Conservation (phyloP, 208 protist genomes). For the Trypanosoma cruzi region DNA sequence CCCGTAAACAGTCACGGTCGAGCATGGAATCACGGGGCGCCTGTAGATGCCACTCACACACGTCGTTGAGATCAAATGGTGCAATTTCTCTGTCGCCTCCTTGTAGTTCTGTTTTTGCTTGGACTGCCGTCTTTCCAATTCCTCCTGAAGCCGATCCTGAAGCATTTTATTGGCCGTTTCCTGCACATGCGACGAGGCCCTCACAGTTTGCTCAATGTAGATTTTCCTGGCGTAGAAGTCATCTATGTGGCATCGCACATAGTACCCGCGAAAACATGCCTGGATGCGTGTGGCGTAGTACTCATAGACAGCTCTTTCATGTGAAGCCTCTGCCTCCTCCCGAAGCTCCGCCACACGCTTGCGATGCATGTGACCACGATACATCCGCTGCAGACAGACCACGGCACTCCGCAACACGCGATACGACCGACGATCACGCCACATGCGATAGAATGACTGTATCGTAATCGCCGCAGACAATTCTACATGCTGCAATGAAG, state of each 20-base stretch:
- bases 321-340: not conserved
- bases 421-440: slow-evolving; percentile 33
- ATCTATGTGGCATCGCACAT: slow-evolving; percentile 38
- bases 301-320: slow-evolving; percentile 53
- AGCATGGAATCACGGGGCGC: slow-evolving; percentile 8
- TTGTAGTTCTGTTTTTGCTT: slow-evolving; percentile 27
- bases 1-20: slow-evolving; percentile 27
- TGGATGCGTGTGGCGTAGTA: slow-evolving; percentile 77
- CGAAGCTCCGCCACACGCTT: slow-evolving; percentile 26
- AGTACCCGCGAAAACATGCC: slow-evolving; percentile 61
- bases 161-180: slow-evolving; percentile 30
- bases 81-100: slow-evolving; percentile 42
- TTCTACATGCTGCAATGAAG: slow-evolving; percentile 3
- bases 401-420: slow-evolving; percentile 16
- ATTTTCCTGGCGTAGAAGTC: slow-evolving; percentile 71
- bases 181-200: slow-evolving; percentile 32
- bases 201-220: slow-evolving; percentile 50
- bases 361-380: slow-evolving; percentile 47
- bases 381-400: slow-evolving; percentile 57
- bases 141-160: slow-evolving; percentile 24
- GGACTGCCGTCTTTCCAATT: slow-evolving; percentile 10
- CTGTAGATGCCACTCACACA: slow-evolving; percentile 52
- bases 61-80: slow-evolving; percentile 60
- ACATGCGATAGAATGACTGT: slow-evolving; percentile 65
- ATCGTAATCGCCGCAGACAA: slow-evolving; percentile 41